These are phyloP conservation scores for Falciphora oryzae DNA, from an alignment of 2,329 filamentous ascomycete species.

Conservation along the genomic window DNA sequence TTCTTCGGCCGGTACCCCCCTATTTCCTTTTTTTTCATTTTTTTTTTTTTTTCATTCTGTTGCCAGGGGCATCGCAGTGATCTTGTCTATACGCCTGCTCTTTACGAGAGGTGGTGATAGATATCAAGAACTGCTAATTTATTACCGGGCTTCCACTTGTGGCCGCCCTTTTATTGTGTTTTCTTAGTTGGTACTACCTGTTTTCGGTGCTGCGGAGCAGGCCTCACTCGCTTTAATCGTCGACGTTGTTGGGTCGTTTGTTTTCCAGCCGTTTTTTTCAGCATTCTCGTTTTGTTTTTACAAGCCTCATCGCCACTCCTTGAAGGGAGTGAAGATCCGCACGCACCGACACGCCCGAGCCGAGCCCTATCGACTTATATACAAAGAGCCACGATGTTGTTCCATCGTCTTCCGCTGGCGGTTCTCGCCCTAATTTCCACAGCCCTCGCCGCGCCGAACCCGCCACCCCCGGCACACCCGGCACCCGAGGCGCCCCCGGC, in stretches of 20 bases:
- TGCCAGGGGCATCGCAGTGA: neutral
- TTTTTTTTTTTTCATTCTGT: constrained; percentile 1
- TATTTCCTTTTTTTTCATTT: neutral
- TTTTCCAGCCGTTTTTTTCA: neutral
- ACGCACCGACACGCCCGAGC: too few relatives aligned
- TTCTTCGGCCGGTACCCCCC: constrained; percentile 6
- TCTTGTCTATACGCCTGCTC: too few relatives aligned
- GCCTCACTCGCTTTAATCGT: constrained; percentile 4
- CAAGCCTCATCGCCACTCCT: neutral
- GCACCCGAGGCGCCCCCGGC: neutral
- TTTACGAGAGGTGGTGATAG: too few relatives aligned
- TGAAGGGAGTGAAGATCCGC: too few relatives aligned
- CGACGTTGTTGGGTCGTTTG: neutral
- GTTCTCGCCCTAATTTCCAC: constrained; percentile 1
- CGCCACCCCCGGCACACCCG: neutral
- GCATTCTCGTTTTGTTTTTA: neutral
- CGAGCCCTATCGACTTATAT: too few relatives aligned
- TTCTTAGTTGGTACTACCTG: neutral
- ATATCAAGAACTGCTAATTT: too few relatives aligned
- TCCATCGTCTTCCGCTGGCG: neutral
- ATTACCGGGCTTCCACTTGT: too few relatives aligned
- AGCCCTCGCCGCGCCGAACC: constrained; percentile 1
- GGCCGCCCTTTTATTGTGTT: too few relatives aligned
- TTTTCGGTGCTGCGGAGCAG: constrained; percentile 5
- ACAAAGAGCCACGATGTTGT: neutral